Conservation (phyloP, 345 rosid species). For the Ailanthus altissimus region DNA sequence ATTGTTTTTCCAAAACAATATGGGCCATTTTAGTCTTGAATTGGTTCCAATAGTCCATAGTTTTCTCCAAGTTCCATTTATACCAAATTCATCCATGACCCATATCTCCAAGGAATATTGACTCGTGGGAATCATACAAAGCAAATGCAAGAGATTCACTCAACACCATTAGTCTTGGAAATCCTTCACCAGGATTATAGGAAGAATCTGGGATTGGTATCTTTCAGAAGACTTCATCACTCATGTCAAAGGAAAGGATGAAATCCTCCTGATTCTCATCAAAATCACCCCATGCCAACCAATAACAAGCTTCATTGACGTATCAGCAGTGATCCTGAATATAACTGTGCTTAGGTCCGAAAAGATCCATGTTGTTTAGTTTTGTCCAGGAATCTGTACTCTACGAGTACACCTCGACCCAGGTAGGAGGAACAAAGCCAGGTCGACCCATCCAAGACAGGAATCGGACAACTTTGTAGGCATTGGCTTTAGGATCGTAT, state of each 20-base stretch:
- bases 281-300: not conserved
- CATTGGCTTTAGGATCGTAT: not conserved
- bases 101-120: not conserved
- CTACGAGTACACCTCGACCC: not conserved
- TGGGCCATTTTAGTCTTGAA: not conserved
- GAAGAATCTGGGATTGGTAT: not conserved
- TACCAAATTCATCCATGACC: not conserved
- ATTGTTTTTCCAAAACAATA: not conserved
- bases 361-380: not conserved
- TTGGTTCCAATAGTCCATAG: not conserved
- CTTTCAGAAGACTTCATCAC: not conserved
- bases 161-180: not conserved
- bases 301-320: not conserved
- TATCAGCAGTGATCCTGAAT: not conserved
- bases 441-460: not conserved
- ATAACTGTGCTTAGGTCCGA: not conserved
- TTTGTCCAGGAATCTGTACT: constrained; percentile 2
- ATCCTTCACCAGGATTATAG: not conserved
- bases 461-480: not conserved
- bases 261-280: not conserved
- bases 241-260: not conserved
- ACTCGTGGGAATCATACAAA: not conserved
- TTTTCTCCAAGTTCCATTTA: not conserved
- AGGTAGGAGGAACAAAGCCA: not conserved
- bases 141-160: not conserved